A percentile compares a stretch with the other conserved stretches of the same genome.
Conservation (phyloP, 2,329 filamentous ascomycete species). For the Talaromyces sp. region DNA sequence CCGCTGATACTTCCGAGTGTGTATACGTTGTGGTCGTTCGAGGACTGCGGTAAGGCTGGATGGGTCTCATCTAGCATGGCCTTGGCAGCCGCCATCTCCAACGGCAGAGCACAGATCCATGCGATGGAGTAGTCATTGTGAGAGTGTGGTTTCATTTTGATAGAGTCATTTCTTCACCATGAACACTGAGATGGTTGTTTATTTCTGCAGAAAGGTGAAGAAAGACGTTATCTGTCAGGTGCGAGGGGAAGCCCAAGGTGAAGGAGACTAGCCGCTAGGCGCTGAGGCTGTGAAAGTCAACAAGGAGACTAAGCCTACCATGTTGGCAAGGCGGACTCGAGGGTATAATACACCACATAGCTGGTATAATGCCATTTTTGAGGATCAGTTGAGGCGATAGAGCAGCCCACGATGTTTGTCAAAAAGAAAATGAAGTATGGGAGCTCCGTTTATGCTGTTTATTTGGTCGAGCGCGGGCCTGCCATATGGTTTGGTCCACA, state of each 20-base stretch:
- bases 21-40: not conserved
- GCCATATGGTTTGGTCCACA: not conserved
- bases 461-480: not conserved
- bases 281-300: not conserved
- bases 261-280: not conserved
- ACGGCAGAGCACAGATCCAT: conserved; percentile 9
- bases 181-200: not conserved
- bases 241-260: not conserved
- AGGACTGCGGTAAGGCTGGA: not conserved
- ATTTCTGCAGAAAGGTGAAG: not conserved
- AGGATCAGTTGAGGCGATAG: not conserved
- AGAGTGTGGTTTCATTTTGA: not conserved
- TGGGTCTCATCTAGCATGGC: conserved; percentile 22
- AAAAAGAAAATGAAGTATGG: not conserved
- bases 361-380: not conserved
- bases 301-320: not conserved
- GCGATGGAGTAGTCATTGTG: conserved; percentile 4
- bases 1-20: conserved; percentile 1
- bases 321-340: not conserved
- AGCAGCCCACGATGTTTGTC: not conserved
- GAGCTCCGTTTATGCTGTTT: not conserved
- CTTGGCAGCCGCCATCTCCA: conserved; percentile 10
- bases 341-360: not conserved
- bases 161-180: not conserved
- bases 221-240: not conserved